These are phyloP conservation scores for Tricholoma sp. DNA, from an alignment of 768 basidiomycete species.

Conservation along the genomic window DNA sequence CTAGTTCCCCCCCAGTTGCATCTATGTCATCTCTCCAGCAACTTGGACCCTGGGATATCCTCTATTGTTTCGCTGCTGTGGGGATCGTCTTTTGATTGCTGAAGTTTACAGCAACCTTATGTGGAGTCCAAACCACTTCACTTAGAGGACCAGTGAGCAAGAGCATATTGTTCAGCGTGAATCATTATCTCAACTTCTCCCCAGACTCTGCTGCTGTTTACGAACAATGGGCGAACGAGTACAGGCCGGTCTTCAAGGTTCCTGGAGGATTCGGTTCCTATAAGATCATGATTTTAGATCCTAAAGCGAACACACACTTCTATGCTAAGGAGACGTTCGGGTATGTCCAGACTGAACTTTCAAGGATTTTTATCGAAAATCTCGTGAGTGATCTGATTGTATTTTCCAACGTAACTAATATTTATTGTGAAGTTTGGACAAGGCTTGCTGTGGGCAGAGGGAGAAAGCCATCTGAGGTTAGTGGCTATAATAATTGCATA, in stretches of 20 bases:
- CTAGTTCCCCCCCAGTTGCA: background rate
- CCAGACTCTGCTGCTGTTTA: constrained; percentile 15
- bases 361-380: constrained; percentile 20
- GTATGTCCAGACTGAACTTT: constrained; percentile 19
- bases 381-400: constrained; percentile 14
- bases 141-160: constrained; percentile 8
- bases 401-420: background rate
- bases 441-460: constrained; percentile 34
- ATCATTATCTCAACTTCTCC: constrained; percentile 5
- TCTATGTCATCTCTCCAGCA: background rate
- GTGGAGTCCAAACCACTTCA: constrained; percentile 1
- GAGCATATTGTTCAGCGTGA: constrained; percentile 7
- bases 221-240: constrained; percentile 20
- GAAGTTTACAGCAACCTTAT: background rate
- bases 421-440: constrained; percentile 23
- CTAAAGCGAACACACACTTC: constrained; percentile 20
- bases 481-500: background rate
- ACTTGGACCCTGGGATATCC: background rate
- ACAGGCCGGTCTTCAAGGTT: constrained; percentile 20
- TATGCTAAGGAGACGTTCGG: constrained; percentile 22
- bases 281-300: constrained; percentile 21
- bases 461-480: constrained; percentile 39
- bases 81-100: background rate
- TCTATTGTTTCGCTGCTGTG: background rate
- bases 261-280: constrained; percentile 13